Evolutionary conservation across 768 basidiomycete species (phyloP), one percentile per base, ranked within the genome.

Genomic region (Rhizopogon vesiculosus): DNA sequence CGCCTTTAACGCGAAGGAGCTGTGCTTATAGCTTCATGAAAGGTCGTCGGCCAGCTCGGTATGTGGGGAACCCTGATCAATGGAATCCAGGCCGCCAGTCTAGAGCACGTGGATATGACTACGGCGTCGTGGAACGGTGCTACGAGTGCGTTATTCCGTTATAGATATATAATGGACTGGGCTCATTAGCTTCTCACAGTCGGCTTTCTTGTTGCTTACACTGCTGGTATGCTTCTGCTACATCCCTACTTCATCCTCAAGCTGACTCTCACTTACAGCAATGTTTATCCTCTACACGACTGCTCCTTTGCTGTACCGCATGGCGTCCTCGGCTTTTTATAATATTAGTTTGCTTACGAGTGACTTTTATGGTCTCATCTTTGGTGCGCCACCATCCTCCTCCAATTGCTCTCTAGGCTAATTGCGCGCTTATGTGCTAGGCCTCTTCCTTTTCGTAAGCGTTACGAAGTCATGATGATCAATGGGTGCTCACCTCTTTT

Each of bases 281-380:
- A 87, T 93, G 91, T 75, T 89, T 55, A 85, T 91, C 59, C 69
- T 94, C 51, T 94, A 94, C 66, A 93, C 91, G 39, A 81, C 88
- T 45, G 89, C 92, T 3, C 91, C 91, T n/a, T 59, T 93, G 60
- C 70, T 94, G 41, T 93, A 93, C 70, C 87, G 92, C 55, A 78
- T 89, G 69, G 87, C 92, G 12, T 93, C 91, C 1, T 91, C 90
- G 16, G 83, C 89, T 7, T 93, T 85, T 74, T 93, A 84, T 72
- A 93, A 93, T 65, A 77, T 93, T 59, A 89, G 86, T 61, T 70
- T 93, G 9, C 80, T 94, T n/a, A 87, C 92, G 13, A 88, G 87
- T 66, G 91, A 93, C 71, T 94, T 93, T 61, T 94, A 86, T 63
- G 90, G 92, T 31, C 77, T 94, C 49, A 75, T 94, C 19, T 91